phyloP scores from a whole-genome alignment of 1,139 yeast species.

The Eremothecium sinecaudum region DNA sequence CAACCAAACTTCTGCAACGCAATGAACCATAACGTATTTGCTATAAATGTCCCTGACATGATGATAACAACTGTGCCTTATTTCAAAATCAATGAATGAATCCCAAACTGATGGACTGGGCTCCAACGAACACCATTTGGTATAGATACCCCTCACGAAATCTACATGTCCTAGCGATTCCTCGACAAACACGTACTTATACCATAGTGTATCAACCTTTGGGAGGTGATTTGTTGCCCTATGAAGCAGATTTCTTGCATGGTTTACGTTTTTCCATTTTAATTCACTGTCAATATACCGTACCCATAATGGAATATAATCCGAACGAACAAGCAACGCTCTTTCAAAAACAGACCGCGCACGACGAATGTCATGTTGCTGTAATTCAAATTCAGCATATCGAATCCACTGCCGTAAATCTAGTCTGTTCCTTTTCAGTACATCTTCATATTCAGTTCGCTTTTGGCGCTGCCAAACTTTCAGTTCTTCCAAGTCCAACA shows the following conservation, averaged over 20 bases:
- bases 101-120: conserved; percentile 58
- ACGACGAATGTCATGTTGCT: conserved; percentile 64
- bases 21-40: conserved; percentile 47
- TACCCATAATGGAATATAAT: conserved; percentile 77
- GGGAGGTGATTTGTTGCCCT: conserved; percentile 72
- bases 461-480: conserved; percentile 65
- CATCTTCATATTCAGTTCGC: conserved; percentile 77
- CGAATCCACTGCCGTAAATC: conserved; percentile 87
- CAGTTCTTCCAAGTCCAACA: conserved; percentile 74
- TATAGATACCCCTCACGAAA: conserved; percentile 59
- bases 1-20: conserved; percentile 53
- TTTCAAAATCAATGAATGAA: conserved; percentile 64
- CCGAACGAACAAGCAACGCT: conserved; percentile 68
- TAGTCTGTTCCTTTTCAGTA: conserved; percentile 68
- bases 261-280: conserved; percentile 63
- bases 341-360: conserved; percentile 86
- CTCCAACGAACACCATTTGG: conserved; percentile 75
- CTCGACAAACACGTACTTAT: conserved; percentile 68
- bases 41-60: conserved; percentile 51
- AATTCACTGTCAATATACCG: conserved; percentile 75
- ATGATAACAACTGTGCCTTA: conserved; percentile 44
- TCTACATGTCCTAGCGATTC: conserved; percentile 61
- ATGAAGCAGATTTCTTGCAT: conserved; percentile 78
- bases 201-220: conserved; percentile 79
- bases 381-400: conserved; percentile 81